Percentiles rank a stretch among this genome's conserved stretches.
Evolutionary conservation across 345 rosid genomes (phyloP).

Genomic region (Theobroma cacao): DNA sequence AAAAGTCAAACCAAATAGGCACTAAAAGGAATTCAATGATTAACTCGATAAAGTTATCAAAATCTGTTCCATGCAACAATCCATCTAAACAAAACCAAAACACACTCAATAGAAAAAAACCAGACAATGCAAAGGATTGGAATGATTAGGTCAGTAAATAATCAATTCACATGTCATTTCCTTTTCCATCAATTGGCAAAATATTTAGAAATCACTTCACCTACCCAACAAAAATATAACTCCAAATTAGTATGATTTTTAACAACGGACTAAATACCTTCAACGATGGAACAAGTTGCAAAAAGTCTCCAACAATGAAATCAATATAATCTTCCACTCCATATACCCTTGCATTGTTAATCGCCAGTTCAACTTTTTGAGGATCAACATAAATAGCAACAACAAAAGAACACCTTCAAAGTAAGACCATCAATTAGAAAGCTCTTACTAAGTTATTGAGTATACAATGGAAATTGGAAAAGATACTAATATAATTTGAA

Average conservation of each 20-base stretch:
- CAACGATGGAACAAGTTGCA: conserved; percentile 42
- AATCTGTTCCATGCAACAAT: background rate
- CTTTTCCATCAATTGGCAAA: background rate
- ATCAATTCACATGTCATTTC: background rate
- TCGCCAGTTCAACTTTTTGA: conserved; percentile 33
- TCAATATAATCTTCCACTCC: conserved; percentile 45
- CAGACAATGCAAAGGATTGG: background rate
- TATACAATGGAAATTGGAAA: background rate
- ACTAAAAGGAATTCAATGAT: background rate
- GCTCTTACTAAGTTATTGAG: background rate
- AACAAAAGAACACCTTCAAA: conserved; percentile 35
- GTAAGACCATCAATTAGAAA: background rate
- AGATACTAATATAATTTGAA: background rate
- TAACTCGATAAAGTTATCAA: background rate
- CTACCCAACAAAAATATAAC: background rate
- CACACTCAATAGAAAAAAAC: background rate
- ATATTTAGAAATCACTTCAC: background rate
- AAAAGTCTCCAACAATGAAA: conserved; percentile 44
- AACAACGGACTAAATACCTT: conserved; percentile 29
- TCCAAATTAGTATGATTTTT: background rate
- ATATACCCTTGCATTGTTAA: conserved; percentile 44
- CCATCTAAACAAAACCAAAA: background rate
- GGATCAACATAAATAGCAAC: conserved; percentile 56
- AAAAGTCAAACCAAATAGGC: too few relatives aligned
- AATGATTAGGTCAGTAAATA: background rate